Evolutionary conservation across 2,329 filamentous ascomycete genomes (phyloP).

Genomic region (Pseudocercospora eumusae): DNA sequence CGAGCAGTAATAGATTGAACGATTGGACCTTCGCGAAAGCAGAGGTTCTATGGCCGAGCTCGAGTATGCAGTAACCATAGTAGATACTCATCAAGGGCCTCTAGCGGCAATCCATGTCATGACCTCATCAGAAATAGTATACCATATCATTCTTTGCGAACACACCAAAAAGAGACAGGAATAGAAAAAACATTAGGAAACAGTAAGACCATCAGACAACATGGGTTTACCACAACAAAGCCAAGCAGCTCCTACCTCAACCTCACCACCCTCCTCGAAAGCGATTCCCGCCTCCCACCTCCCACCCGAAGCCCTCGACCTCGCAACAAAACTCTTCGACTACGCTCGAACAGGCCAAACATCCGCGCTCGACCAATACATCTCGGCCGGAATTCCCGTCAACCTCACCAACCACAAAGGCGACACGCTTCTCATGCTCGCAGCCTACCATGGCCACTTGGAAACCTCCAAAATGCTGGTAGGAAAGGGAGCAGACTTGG

Average conservation of each 20-base stretch:
- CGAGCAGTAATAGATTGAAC: not conserved
- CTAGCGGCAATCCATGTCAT: not conserved
- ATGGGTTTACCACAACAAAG: constrained; percentile 26
- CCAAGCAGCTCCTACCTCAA: constrained; percentile 4
- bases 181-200: not conserved
- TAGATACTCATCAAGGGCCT: not conserved
- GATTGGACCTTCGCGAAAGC: not conserved
- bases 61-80: not conserved
- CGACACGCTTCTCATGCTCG: constrained; percentile 74
- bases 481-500: constrained; percentile 64
- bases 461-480: constrained; percentile 63
- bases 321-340: constrained; percentile 68
- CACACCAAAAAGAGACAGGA: not conserved
- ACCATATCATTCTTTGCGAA: not conserved
- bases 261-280: constrained; percentile 8
- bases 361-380: constrained; percentile 61
- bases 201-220: not conserved
- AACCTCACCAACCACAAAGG: constrained; percentile 74
- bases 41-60: not conserved
- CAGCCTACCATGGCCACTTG: constrained; percentile 68
- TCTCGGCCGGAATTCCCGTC: constrained; percentile 65
- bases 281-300: constrained; percentile 38
- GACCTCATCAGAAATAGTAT: not conserved
- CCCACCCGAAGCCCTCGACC: constrained; percentile 65
- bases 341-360: constrained; percentile 63